Evolutionary conservation across 495 filamentous ascomycete species (phyloP), one percentile per base, ranked within the genome.

Genomic region (Diplogelasinospora grovesii): DNA sequence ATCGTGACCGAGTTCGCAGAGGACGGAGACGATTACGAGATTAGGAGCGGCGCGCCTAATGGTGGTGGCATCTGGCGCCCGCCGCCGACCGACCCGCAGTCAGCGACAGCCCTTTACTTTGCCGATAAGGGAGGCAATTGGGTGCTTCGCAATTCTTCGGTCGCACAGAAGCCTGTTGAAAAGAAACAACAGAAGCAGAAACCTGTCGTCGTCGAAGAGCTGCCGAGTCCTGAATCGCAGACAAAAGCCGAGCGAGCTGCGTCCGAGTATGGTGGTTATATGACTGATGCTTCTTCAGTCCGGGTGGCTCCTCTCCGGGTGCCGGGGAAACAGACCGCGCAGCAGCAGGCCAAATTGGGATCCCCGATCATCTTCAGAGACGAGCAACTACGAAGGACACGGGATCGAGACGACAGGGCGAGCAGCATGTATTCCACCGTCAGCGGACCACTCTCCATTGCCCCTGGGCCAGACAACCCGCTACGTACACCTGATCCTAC

Each of bases 1-100:
- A 48, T 65, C 16, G 47, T 68, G 8, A 68, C 71, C 13, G 68
- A 70, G 29, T 66, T 68, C 49, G 70, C 69, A 6, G 71, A 64
- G 32, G 70, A 72, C 44, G 66, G 61, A 8, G 62, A 69, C 28
- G 31, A n/a, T n/a, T n/a, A n/a, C n/a, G 49, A 22, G 61, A 65
- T 10, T n/a, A n/a, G n/a, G n/a, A n/a, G n/a, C n/a, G 45, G 46
- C 4, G 52, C 53, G 9, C 37, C 54, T 9, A 54, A 54, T 24
- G 49, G 54, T 23, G 50, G 41, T 3, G 51, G 50, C 24, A 52
- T 67, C 22, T 70, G 65, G 67, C 54, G 66, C 6, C 67, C 64
- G 5, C 60, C 66, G 9, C 49, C 58, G 14, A 54, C 43, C 4
- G 61, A 63, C 22, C 61, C 64, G 5, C 49, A 52, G 8, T 63